Conservation (phyloP, 768 basidiomycete species). For the Lentinula edodes region DNA sequence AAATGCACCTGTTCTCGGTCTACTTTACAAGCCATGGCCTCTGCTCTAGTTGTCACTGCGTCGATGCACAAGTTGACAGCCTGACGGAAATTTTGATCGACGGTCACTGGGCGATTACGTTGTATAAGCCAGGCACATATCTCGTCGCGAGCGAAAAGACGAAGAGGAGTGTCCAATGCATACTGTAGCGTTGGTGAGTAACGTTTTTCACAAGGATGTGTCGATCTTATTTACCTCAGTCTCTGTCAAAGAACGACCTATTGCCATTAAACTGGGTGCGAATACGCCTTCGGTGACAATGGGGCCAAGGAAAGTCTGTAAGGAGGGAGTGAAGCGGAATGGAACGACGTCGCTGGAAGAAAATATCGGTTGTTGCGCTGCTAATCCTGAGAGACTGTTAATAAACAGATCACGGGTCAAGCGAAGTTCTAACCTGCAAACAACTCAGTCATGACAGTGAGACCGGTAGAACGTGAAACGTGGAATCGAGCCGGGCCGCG, state of each 20-base stretch:
- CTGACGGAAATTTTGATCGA: slow-evolving; percentile 55
- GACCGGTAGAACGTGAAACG: slow-evolving; percentile 83
- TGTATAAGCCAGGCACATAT: slow-evolving; percentile 71
- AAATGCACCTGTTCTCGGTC: slow-evolving; percentile 73
- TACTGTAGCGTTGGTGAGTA: slow-evolving; percentile 41
- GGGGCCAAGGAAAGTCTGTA: slow-evolving; percentile 89
- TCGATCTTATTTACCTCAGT: slow-evolving; percentile 61
- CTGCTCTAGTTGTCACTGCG: slow-evolving; percentile 71
- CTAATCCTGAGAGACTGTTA: slow-evolving; percentile 27
- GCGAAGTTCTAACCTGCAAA: slow-evolving; percentile 57
- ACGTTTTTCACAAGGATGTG: slow-evolving; percentile 3
- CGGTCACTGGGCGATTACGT: slow-evolving; percentile 48
- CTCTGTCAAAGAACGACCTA: slow-evolving; percentile 84
- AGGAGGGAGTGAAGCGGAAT: slow-evolving; percentile 95
- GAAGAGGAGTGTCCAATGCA: slow-evolving; percentile 88
- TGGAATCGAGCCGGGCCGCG: slow-evolving; percentile 83
- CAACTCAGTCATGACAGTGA: slow-evolving; percentile 90
- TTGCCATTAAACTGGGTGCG: slow-evolving; percentile 82
- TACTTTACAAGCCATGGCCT: slow-evolving; percentile 78
- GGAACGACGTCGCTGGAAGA: slow-evolving; percentile 84
- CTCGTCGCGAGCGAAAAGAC: slow-evolving; percentile 91
- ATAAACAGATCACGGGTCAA: background rate
- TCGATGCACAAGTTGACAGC: slow-evolving; percentile 54
- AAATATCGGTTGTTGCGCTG: slow-evolving; percentile 51
- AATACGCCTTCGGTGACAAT: slow-evolving; percentile 88